Evolutionary conservation across 208 protist genomes (phyloP), one percentile per base, ranked within the genome.

Genomic region (Balamuthia mandrillaris): DNA sequence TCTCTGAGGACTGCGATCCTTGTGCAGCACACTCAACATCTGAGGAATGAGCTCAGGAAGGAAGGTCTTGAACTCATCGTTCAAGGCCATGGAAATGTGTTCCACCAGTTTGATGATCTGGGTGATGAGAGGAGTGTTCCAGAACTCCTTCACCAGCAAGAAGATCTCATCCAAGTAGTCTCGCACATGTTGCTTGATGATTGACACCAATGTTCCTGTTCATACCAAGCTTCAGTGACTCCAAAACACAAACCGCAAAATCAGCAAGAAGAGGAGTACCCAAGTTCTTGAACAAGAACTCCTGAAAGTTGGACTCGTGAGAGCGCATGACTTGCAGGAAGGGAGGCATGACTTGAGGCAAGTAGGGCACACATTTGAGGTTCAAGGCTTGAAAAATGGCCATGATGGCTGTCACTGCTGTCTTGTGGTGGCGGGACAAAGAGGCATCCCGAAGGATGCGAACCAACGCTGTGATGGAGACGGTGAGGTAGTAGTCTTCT

Each of bases 51-150:
- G 83, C 45, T 92, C 66, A 18, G 88, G 85, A 33, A 97, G 44
- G 58, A 95, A 94, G 3, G 88, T 68, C 83, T 95, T 96, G 68
- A 97, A 96, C 68, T 97, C 95, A 54, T 95, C 93, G 49, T 89
- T 90, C 2, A 98, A 63, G 29, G 95, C 95, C 0, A 75, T 7
- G 24, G 87, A 1, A 97, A 60, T 37, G 95, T 94, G 0, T 70
- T 96, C 95, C 14, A 96, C 88, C 2, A 97, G 83, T 18, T 87
- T 68, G 7, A 97, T 84, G 37, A 95, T 93, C 5, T 90, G 89
- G 51, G 89, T 81, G 42, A 94, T 3, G 18, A 49, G 52, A 0
- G 60, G n/a, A n/a, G n/a, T 58, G 18, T 79, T 49, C 92, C 91
- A 94, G 54, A 90, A 93, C 37, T 91, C 77, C 21, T 84, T 35